Conservation (phyloP, 2,329 filamentous ascomycete genomes). For the Biscogniauxia mediterranea region DNA sequence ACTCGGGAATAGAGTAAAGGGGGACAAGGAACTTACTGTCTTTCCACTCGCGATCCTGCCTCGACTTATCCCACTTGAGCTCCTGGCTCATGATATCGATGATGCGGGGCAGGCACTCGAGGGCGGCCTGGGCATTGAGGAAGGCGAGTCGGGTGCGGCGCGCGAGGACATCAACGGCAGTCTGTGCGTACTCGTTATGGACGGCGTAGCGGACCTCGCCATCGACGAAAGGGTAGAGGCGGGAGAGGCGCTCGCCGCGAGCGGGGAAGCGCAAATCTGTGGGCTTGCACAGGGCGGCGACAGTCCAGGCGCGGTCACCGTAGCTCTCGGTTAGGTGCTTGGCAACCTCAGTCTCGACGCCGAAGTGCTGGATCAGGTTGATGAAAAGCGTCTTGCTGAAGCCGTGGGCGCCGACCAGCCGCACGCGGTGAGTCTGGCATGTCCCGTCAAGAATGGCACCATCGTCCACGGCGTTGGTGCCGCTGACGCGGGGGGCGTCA, state of each 20-base stretch:
- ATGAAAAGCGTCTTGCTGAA: constrained; percentile 90
- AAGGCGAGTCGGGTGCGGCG: constrained; percentile 83
- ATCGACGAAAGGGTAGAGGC: constrained; percentile 86
- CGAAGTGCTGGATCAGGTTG: constrained; percentile 90
- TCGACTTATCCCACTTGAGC: constrained; percentile 69
- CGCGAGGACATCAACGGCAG: constrained; percentile 83
- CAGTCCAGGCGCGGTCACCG: constrained; percentile 88
- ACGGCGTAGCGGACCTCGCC: constrained; percentile 89
- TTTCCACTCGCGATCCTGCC: constrained; percentile 80
- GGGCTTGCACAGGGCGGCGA: constrained; percentile 74
- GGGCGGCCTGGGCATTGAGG: constrained; percentile 84
- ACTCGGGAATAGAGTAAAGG: neutral
- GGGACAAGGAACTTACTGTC: constrained; percentile 52
- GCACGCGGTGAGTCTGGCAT: constrained; percentile 82
- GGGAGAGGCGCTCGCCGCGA: constrained; percentile 74
- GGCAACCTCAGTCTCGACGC: constrained; percentile 86
- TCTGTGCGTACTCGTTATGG: constrained; percentile 87
- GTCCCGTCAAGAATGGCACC: constrained; percentile 61
- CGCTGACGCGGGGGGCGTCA: constrained; percentile 66
- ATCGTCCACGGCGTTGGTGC: constrained; percentile 69
- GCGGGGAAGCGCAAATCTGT: constrained; percentile 81
- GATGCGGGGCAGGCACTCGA: constrained; percentile 79
- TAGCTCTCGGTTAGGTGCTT: constrained; percentile 86
- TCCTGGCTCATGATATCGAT: constrained; percentile 90
- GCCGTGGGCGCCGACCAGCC: constrained; percentile 79